These are phyloP conservation scores for Neurospora sp. DNA, from an alignment of 495 filamentous ascomycete species.

Conservation along the genomic window DNA sequence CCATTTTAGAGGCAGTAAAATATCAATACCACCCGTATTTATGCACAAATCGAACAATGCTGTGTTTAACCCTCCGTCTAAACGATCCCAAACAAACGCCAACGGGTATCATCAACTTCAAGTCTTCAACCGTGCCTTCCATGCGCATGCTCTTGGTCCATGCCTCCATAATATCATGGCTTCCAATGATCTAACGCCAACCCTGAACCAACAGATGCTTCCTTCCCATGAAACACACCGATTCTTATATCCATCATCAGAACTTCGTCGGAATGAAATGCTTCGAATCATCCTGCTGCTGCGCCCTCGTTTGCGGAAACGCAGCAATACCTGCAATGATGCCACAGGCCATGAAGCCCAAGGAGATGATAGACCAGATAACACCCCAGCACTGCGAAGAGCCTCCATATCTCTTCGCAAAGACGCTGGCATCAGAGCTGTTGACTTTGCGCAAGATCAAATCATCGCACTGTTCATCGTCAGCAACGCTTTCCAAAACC, in stretches of 20 bases:
- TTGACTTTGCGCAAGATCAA: slow-evolving; percentile 78
- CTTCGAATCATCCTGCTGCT: slow-evolving; percentile 60
- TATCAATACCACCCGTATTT: background rate
- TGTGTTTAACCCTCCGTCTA: background rate
- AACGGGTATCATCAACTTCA: background rate
- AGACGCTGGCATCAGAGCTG: slow-evolving; percentile 69
- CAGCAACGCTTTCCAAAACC: too few species aligned
- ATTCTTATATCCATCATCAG: background rate
- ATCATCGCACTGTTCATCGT: slow-evolving; percentile 48
- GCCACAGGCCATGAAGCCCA: slow-evolving; percentile 57
- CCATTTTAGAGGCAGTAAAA: background rate
- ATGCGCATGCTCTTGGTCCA: background rate
- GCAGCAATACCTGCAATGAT: slow-evolving; percentile 68
- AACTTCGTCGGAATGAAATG: slow-evolving; percentile 46
- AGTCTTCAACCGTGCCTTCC: background rate
- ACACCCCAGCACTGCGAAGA: slow-evolving; percentile 76
- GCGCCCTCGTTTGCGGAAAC: slow-evolving; percentile 53
- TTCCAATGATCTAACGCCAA: background rate
- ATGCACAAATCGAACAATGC: background rate
- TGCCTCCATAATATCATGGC: background rate
- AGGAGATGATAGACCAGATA: slow-evolving; percentile 62
- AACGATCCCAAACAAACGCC: background rate
- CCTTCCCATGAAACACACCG: background rate
- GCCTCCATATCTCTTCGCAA: slow-evolving; percentile 66
- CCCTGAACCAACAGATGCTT: background rate